phyloP scores from a whole-genome alignment of 768 basidiomycete genomes.

The Mycena vulgaris region DNA sequence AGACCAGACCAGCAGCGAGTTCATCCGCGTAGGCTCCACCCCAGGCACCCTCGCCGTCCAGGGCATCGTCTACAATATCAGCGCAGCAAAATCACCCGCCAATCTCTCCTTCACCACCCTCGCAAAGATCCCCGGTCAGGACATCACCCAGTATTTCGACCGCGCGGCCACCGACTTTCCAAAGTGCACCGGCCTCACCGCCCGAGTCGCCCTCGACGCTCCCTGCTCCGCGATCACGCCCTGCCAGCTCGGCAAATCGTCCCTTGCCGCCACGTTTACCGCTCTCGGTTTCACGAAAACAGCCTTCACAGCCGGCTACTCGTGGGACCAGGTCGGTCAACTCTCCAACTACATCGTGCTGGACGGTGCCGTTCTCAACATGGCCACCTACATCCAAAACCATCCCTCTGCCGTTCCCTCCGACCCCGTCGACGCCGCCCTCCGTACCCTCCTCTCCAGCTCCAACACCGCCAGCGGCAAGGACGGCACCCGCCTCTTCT shows the following conservation, averaged over 20 bases:
- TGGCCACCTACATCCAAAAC: constrained; percentile 85
- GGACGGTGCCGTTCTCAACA: constrained; percentile 95
- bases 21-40: constrained; percentile 69
- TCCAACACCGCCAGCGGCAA: constrained; percentile 73
- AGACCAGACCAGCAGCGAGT: constrained; percentile 59
- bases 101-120: constrained; percentile 74
- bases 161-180: constrained; percentile 78
- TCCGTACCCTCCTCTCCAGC: constrained; percentile 79
- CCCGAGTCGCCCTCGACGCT: constrained; percentile 79
- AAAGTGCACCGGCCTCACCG: constrained; percentile 73
- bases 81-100: constrained; percentile 63
- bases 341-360: constrained; percentile 86
- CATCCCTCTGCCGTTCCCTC: constrained; percentile 77
- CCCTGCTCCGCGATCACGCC: constrained; percentile 75
- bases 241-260: constrained; percentile 80
- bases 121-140: constrained; percentile 77
- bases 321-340: constrained; percentile 89
- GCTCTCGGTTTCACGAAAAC: constrained; percentile 79
- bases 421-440: constrained; percentile 86
- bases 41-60: constrained; percentile 81
- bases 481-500: constrained; percentile 93
- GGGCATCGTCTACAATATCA: constrained; percentile 85
- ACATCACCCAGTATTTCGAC: constrained; percentile 90
- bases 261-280: constrained; percentile 68
- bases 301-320: constrained; percentile 83